Base-by-base conservation (phyloP, 2,329 filamentous ascomycete species). In the Fusarium sp. region DNA sequence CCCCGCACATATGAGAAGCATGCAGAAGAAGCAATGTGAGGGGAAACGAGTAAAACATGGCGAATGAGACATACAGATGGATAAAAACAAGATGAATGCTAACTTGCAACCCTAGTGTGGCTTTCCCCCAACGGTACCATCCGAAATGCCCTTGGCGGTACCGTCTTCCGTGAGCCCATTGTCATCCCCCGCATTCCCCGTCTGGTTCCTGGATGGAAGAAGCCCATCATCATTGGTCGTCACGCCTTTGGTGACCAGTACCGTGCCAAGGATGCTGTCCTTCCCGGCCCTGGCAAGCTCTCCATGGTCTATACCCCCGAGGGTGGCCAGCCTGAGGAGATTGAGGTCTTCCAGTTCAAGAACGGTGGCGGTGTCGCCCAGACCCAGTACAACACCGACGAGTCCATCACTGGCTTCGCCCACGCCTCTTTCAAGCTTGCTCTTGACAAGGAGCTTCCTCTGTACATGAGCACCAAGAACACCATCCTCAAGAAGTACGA, bases 391-490 rank as follows among this genome's bases (percentile, higher is more conserved):
- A 99, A 99, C 87, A 98, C 95, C 25, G 89, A 95, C 73, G 95
- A 97, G 77, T 95, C 91, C 75, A 99, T 99, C 78, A 82, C 84
- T 52, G 95, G 95, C 61, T 99, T 99, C 74, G 95, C 95, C 54
- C 95, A 98, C 76, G 91, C 95, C 64, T 93, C 89, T 70, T 98
- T 99, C 88, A 96, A 97, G 88, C 87, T 97, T 69, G 94, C 95
- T 31, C 81, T 98, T 41, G 84, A 87, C 78, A 95, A 97, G 86
- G 83, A 83, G 65, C 83, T 96, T 68, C 95, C 95, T n/a, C 84
- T 99, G 73, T 99, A 98, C 85, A 96, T 98, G 94, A 97, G 92
- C 86, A 99, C 95, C 80, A 99, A 99, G 90, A 98, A 98, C 86
- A 99, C 95, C 71, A 99, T 99, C 72, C 83, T 99, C 70, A 99